Conservation (phyloP, 352 stramenopile species). For the Poterioochromonas sp. region DNA sequence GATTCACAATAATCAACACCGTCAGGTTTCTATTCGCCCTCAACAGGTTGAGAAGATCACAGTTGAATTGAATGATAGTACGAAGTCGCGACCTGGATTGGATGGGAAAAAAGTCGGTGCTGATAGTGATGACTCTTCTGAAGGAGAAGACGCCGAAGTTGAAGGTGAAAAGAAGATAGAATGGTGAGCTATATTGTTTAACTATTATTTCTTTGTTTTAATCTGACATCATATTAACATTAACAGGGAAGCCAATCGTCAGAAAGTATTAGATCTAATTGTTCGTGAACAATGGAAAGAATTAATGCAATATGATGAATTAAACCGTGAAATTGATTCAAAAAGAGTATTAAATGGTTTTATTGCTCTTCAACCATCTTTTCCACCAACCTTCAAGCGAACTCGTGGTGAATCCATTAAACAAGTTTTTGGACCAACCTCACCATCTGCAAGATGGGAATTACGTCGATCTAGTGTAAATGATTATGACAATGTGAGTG, state of each 20-base stretch:
- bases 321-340: slow-evolving; percentile 1
- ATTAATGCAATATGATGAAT: slow-evolving; percentile 20
- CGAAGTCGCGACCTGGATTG: too few species aligned
- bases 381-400: slow-evolving; percentile 29
- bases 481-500: background rate
- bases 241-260: background rate
- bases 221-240: background rate
- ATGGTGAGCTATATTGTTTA: background rate
- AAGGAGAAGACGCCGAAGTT: background rate
- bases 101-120: background rate
- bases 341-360: slow-evolving; percentile 15
- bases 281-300: background rate
- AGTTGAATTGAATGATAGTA: too few species aligned
- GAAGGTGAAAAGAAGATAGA: background rate
- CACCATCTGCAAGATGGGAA: too few species aligned
- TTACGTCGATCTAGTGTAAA: background rate
- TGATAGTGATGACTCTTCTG: background rate
- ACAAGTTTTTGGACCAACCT: background rate
- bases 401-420: background rate
- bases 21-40: too few species aligned
- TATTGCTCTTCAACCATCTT: background rate
- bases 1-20: background rate
- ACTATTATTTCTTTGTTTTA: background rate
- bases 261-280: background rate
- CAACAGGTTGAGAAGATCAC: too few species aligned